Evolutionary conservation across 2,329 filamentous ascomycete genomes (phyloP), one percentile per base, ranked within the genome.

Genomic region (Trichoderma koningiopsis): DNA sequence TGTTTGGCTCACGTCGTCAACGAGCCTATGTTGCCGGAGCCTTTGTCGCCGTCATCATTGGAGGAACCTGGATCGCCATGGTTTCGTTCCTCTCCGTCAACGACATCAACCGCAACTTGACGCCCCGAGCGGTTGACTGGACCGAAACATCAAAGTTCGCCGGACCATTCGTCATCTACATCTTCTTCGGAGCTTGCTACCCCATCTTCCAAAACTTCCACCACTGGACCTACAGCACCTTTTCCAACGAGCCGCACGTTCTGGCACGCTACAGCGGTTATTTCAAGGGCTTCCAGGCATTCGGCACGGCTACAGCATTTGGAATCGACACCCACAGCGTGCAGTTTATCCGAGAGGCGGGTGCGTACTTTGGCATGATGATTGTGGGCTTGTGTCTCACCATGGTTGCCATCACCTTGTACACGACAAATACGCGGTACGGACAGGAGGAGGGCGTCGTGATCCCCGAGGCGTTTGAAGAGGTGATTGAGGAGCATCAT

Each of bases 41-140:
- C 0, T 66, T 70, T 6, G 61, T 67, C 19, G 62, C 68, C 35
- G 13, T 66, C 35, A 55, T 70, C 27, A 67, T 70, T 33, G 68
- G 68, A 47, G 68, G 68, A 56, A 70, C 68, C 16, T 70, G 68
- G 68, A 70, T 70, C 40, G 68, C 68, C 61, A 70, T 70, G 68
- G 31, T 66, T 4, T 66, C 68, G 29, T 70, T 70, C 40, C 62
- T 70, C 14, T 37, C 62, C 8, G 61, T 68, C 31, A 70, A 70
- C 56, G 13, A 70, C 62, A 67, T 70, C 33, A 31, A 70, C 52
- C 60, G 68, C 31, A 43, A 37, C 57, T 16, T 67, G 40, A 47
- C 62, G 13, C 60, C 61, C n/a, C 40, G 57, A 55, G 68, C 52
- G 1, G 31, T 70, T n/a, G 68, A 70, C 47, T 70, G 68, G 68